Conservation (phyloP, 352 stramenopile species). For the Phytophthora pinifolia region DNA sequence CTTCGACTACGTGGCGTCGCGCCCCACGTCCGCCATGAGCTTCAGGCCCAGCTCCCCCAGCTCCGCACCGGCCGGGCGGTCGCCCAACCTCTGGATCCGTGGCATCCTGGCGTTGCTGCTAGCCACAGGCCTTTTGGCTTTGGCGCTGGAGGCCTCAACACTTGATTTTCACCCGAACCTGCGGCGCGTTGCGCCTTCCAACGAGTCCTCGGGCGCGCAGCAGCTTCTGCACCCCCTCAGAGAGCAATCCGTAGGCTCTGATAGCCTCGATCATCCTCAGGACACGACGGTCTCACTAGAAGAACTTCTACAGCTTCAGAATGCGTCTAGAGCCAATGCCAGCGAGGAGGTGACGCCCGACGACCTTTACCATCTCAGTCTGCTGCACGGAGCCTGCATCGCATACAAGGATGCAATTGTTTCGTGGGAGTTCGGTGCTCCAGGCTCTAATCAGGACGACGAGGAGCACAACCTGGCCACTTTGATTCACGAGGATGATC, state of each 20-base stretch:
- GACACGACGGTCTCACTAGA: slow-evolving; percentile 19
- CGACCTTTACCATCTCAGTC: slow-evolving; percentile 50
- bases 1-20: background rate
- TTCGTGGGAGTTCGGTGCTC: slow-evolving; percentile 42
- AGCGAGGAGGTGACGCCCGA: slow-evolving; percentile 27
- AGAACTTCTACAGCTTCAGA: slow-evolving; percentile 16
- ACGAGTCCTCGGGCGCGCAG: slow-evolving; percentile 1
- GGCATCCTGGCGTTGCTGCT: slow-evolving; percentile 32
- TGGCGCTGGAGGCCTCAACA: slow-evolving; percentile 32
- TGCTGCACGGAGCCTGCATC: slow-evolving; percentile 52
- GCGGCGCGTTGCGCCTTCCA: slow-evolving; percentile 24
- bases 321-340: slow-evolving; percentile 3
- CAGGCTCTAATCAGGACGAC: slow-evolving; percentile 15
- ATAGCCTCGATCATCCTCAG: background rate
- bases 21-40: slow-evolving; percentile 8
- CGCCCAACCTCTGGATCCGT: slow-evolving; percentile 29
- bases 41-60: background rate
- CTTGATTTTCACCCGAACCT: slow-evolving; percentile 34
- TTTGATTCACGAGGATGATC: slow-evolving; percentile 36
- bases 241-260: background rate
- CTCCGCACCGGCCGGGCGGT: background rate
- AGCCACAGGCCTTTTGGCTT: slow-evolving; percentile 28
- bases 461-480: slow-evolving; percentile 23
- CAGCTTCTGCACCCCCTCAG: slow-evolving; percentile 16
- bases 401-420: slow-evolving; percentile 47